Conservation (phyloP, 1,284 basidiomycete species). For the Takashimella tepidaria region DNA sequence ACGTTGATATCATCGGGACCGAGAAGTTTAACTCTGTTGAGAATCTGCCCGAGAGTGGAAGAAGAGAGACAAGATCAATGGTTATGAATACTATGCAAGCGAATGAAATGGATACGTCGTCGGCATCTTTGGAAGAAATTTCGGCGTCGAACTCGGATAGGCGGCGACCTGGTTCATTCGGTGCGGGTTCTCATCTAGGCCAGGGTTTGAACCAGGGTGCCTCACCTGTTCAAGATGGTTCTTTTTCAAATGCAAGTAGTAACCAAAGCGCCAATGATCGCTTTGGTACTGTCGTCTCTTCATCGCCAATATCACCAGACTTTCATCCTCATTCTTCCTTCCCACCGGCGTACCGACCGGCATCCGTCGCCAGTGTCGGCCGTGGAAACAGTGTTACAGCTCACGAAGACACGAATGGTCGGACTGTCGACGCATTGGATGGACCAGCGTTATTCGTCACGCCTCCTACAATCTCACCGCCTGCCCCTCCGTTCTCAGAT, state of each 20-base stretch:
- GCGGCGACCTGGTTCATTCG: background rate
- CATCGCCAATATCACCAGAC: background rate
- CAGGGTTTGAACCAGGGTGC: too few relatives aligned
- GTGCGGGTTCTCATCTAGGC: constrained; percentile 1
- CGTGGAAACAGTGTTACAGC: background rate
- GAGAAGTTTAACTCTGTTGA: background rate
- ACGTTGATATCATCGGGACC: background rate
- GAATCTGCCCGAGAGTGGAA: background rate
- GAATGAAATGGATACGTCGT: background rate
- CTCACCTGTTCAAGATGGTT: background rate
- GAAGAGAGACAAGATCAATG: background rate
- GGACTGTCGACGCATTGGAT: background rate
- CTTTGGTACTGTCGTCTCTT: background rate
- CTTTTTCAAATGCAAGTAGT: background rate
- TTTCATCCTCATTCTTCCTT: constrained; percentile 18
- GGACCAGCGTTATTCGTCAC: background rate
- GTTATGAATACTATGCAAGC: constrained; percentile 1
- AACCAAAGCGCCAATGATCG: too few relatives aligned
- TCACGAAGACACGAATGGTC: too few relatives aligned
- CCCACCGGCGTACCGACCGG: constrained; percentile 44
- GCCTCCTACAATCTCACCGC: constrained; percentile 2
- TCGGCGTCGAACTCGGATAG: background rate
- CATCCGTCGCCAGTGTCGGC: constrained; percentile 32
- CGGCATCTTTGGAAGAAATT: background rate
- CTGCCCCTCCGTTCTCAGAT: constrained; percentile 17